Conservation (phyloP, 2,329 filamentous ascomycete genomes). For the Stemphylium vesicarium region DNA sequence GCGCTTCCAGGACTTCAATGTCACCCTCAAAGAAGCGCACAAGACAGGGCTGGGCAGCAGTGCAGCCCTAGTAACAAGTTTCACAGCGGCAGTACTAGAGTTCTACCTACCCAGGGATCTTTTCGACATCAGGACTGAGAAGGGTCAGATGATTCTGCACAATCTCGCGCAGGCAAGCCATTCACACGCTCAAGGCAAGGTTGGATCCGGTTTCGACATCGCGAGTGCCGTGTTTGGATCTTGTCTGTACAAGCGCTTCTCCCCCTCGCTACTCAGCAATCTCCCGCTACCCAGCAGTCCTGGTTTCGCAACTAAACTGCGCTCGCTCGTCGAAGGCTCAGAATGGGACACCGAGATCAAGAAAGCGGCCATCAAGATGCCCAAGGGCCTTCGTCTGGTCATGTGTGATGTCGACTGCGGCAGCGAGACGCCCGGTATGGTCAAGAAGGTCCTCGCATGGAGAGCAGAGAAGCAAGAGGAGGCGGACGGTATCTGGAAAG, state of each 20-base stretch:
- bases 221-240: constrained; percentile 91
- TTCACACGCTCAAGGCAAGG: constrained; percentile 94
- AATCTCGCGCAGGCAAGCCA: constrained; percentile 94
- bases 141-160: constrained; percentile 71
- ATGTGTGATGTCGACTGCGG: constrained; percentile 98
- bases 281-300: constrained; percentile 71
- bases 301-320: constrained; percentile 71
- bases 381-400: constrained; percentile 74
- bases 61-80: constrained; percentile 87
- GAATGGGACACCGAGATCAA: constrained; percentile 82
- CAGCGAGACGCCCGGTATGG: constrained; percentile 92
- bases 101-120: constrained; percentile 68
- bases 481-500: constrained; percentile 75
- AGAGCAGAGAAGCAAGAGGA: constrained; percentile 66
- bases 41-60: constrained; percentile 97
- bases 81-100: constrained; percentile 77
- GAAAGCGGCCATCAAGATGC: constrained; percentile 73
- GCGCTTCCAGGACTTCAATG: constrained; percentile 79
- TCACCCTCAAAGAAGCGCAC: constrained; percentile 78
- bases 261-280: constrained; percentile 71
- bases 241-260: constrained; percentile 91
- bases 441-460: constrained; percentile 89
- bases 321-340: constrained; percentile 66
- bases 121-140: constrained; percentile 64
- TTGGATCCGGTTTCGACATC: constrained; percentile 95